Base-by-base conservation (phyloP, 441 rosid species). In the Biscutella auriculata region DNA sequence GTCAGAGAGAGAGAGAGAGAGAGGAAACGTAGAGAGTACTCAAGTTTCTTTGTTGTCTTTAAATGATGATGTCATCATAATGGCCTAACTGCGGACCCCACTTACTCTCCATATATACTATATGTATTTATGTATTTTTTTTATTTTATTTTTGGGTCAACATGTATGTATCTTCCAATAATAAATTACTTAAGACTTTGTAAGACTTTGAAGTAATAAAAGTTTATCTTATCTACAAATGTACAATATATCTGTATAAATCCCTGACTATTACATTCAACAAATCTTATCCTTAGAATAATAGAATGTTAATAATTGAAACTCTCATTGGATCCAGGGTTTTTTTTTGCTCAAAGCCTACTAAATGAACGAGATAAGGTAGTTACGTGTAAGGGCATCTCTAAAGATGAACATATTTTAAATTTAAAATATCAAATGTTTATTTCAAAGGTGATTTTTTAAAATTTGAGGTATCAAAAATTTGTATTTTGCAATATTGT, bases 21-120 rank as follows among this genome's bases (percentile, higher is more conserved):
- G 44, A 57, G 35, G 53, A 69, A 69, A 69, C 73, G 65, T 63
- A 69, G 73, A 44, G 64, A 51, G 55, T 51, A 69, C 73, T 56
- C 68, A 61, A 67, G 23, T 34, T 44, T 53, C 10, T 1, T 28
- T 32, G 9, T 6, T 30, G 6, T 45, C 32, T 52, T 60, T 46
- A 53, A 45, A 9, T 40, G 62, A 67, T 67, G 67, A 67, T 40
- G 62, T 67, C 72, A 67, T 53, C 62, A 25, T 39, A 53, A 44
- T 58, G 60, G 41, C 28, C 54, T 67, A 57, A 53, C 67, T 47
- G 61, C 40, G 67, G 72, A 34, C 51, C 72, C 72, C 65, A 25
- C 44, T 53, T 53, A 3, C 36, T 67, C 29, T 67, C 33, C 39
- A 28, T 50, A 65, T 57, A 57, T 26, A n/a, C 42, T 10, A 35